Evolutionary conservation across 2,329 filamentous ascomycete genomes (phyloP).

Genomic region (Fusarium globosum): DNA sequence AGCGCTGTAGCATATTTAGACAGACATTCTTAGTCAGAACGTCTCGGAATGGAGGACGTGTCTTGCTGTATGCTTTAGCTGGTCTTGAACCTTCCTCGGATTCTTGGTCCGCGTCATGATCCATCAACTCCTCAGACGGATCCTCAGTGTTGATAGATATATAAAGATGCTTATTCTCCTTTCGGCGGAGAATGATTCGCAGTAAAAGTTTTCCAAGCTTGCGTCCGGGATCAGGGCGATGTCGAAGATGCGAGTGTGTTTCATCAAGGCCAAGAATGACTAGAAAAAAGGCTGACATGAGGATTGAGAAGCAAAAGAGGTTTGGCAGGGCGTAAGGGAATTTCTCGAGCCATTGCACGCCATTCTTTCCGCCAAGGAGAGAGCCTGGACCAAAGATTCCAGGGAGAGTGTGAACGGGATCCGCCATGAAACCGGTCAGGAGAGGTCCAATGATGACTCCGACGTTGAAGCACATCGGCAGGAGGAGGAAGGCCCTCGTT

Average conservation of each 20-base stretch:
- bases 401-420: constrained; percentile 71
- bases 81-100: background rate
- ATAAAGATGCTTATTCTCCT: background rate
- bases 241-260: constrained; percentile 48
- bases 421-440: constrained; percentile 74
- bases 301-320: constrained; percentile 61
- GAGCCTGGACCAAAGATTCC: constrained; percentile 59
- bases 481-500: constrained; percentile 77
- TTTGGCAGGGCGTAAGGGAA: constrained; percentile 68
- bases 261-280: constrained; percentile 66
- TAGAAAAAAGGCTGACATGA: constrained; percentile 55
- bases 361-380: constrained; percentile 51
- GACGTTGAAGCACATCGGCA: constrained; percentile 79
- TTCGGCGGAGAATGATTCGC: background rate
- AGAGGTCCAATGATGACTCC: constrained; percentile 79
- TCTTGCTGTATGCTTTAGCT: constrained; percentile 53
- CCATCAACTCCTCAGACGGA: background rate
- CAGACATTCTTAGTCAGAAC: constrained; percentile 67
- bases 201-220: background rate
- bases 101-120: background rate
- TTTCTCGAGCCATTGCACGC: constrained; percentile 34
- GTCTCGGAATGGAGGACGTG: constrained; percentile 62
- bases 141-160: background rate
- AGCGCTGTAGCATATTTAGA: constrained; percentile 70
- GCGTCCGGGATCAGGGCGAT: background rate